Percentiles rank a stretch among this genome's conserved stretches.
phyloP scores from a whole-genome alignment of 208 protist genomes.

The Wallacemonas sp. region DNA sequence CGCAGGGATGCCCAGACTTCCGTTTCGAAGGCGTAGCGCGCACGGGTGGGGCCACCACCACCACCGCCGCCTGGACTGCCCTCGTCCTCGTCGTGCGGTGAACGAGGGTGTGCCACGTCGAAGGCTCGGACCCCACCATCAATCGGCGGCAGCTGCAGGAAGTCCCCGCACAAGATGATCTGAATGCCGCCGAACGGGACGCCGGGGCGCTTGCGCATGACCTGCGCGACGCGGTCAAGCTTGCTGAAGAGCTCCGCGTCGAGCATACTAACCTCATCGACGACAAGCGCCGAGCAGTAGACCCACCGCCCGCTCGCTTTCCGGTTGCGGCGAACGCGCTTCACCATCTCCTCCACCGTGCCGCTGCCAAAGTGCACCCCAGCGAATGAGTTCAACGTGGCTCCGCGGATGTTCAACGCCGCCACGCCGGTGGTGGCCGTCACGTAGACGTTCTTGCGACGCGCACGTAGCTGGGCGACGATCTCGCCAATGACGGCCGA shows the following conservation, averaged over 20 bases:
- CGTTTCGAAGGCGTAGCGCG: slow-evolving; percentile 55
- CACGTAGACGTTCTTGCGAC: slow-evolving; percentile 29
- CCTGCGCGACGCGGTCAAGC: slow-evolving; percentile 43
- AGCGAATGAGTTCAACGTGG: slow-evolving; percentile 56
- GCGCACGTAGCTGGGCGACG: slow-evolving; percentile 18
- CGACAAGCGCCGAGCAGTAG: slow-evolving; percentile 45
- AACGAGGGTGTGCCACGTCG: not conserved
- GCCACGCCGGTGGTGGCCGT: slow-evolving; percentile 66
- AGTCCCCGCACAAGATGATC: slow-evolving; percentile 79
- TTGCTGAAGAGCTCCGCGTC: slow-evolving; percentile 45
- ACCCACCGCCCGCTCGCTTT: slow-evolving; percentile 32
- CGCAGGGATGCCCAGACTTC: slow-evolving; percentile 37
- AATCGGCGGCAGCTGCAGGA: slow-evolving; percentile 72
- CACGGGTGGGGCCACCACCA: not conserved
- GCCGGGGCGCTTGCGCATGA: slow-evolving; percentile 28
- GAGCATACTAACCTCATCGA: slow-evolving; percentile 84
- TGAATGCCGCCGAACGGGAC: slow-evolving; percentile 77
- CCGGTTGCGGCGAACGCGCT: slow-evolving; percentile 31
- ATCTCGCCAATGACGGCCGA: slow-evolving; percentile 52
- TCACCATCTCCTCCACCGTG: slow-evolving; percentile 24
- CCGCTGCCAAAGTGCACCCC: slow-evolving; percentile 37
- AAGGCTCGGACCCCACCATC: not conserved
- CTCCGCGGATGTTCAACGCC: slow-evolving; percentile 52
- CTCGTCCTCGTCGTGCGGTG: no score
- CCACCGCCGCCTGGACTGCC: not conserved